phyloP scores from a whole-genome alignment of 106 monocot species.

The Dendrobium officinale region DNA sequence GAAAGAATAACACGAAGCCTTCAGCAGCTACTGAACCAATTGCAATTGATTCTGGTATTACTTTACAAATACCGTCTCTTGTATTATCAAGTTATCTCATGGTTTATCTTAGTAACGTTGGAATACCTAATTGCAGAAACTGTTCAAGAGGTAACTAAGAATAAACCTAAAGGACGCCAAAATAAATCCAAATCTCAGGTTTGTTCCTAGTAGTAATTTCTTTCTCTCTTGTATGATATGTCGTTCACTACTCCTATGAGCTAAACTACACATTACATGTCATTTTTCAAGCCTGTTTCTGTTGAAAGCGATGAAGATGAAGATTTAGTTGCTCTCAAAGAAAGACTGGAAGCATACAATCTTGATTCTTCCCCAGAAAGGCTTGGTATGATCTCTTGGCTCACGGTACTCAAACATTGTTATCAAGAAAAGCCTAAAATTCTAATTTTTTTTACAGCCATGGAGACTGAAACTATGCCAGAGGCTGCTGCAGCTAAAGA shows the following conservation, averaged over 20 bases:
- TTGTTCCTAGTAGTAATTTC: neutral
- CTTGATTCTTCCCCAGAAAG: slow-evolving; percentile 61
- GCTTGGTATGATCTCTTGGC: slow-evolving; percentile 19
- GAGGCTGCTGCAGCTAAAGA: neutral
- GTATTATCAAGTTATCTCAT: neutral
- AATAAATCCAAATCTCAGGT: slow-evolving; percentile 54
- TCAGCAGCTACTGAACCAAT: neutral
- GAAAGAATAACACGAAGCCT: slow-evolving; percentile 21
- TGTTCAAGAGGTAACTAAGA: slow-evolving; percentile 14
- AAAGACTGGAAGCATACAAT: slow-evolving; percentile 70
- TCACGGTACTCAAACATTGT: neutral
- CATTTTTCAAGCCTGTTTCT: neutral
- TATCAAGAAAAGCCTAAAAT: neutral
- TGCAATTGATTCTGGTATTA: slow-evolving; percentile 12
- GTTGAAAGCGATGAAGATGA: slow-evolving; percentile 67
- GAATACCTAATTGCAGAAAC: neutral
- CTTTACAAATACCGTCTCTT: neutral
- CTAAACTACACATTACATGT: neutral
- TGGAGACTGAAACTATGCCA: slow-evolving; percentile 33
- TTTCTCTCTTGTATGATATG: neutral
- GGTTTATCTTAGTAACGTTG: neutral
- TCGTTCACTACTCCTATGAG: neutral
- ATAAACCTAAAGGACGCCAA: slow-evolving; percentile 28
- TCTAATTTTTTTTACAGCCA: slow-evolving; percentile 14
- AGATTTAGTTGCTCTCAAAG: slow-evolving; percentile 50